These are phyloP conservation scores for Stellera chamaejasme DNA, from an alignment of 345 rosid species.

Conservation along the genomic window DNA sequence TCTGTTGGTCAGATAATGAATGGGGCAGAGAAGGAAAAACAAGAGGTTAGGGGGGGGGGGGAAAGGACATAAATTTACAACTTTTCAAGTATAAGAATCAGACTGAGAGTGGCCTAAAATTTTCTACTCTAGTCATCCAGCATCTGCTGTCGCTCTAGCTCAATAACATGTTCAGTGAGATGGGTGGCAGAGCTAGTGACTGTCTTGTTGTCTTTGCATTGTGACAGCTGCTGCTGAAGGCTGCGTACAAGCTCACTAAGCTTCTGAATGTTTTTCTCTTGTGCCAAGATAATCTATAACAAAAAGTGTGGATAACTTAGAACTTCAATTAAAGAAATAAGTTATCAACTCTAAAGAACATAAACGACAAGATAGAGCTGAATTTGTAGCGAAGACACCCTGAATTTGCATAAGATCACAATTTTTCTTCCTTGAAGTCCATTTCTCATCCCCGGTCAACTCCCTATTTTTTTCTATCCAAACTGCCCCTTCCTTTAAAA, in stretches of 20 bases:
- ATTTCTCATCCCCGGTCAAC: too few relatives aligned
- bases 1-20: too few relatives aligned
- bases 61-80: too few relatives aligned
- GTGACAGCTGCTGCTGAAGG: conserved; percentile 51
- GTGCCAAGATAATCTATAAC: conserved; percentile 72
- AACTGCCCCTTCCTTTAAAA: too few relatives aligned
- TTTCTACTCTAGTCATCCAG: conserved; percentile 40
- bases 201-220: conserved; percentile 38
- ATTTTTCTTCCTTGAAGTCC: too few relatives aligned
- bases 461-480: too few relatives aligned
- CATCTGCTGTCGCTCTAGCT: conserved; percentile 44
- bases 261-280: conserved; percentile 72
- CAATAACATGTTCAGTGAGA: conserved; percentile 39
- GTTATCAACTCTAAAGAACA: not conserved
- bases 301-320: conserved; percentile 2
- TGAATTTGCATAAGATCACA: too few relatives aligned
- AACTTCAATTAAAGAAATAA: not conserved
- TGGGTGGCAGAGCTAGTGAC: conserved; percentile 27
- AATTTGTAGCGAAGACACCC: too few relatives aligned
- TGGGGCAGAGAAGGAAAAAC: too few relatives aligned
- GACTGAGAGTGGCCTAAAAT: not conserved
- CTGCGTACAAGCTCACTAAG: conserved; percentile 63
- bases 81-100: too few relatives aligned
- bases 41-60: too few relatives aligned
- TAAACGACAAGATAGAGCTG: not conserved